These are phyloP conservation scores for Physaria fendleri DNA, from an alignment of 345 rosid genomes.

Conservation along the genomic window DNA sequence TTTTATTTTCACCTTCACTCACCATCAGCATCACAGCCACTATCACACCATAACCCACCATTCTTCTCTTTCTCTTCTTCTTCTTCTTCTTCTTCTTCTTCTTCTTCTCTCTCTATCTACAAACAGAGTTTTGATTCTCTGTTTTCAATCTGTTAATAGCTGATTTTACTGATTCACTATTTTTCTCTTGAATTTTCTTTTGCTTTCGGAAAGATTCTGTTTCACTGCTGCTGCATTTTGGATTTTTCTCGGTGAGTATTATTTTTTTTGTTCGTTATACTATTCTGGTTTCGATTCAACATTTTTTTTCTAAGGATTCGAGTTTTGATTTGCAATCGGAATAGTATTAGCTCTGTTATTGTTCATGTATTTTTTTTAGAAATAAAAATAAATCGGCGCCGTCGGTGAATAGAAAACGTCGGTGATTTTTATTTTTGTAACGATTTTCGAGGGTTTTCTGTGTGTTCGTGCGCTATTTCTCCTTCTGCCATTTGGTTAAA, in stretches of 20 bases:
- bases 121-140: slow-evolving; percentile 16
- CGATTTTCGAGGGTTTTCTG: background rate
- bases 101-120: background rate
- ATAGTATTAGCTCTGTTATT: background rate
- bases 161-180: background rate
- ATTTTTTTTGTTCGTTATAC: background rate
- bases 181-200: background rate
- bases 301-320: background rate
- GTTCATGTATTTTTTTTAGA: background rate
- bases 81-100: background rate
- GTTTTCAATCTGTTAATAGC: background rate
- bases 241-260: slow-evolving; percentile 18
- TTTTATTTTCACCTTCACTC: slow-evolving; percentile 13
- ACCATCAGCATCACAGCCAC: slow-evolving; percentile 22
- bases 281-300: background rate
- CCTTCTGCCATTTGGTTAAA: slow-evolving; percentile 6
- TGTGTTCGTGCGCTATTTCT: background rate
- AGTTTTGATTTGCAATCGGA: background rate
- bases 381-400: background rate
- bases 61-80: background rate
- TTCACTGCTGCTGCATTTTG: slow-evolving; percentile 20
- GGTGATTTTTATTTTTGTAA: slow-evolving; percentile 11
- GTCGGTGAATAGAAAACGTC: slow-evolving; percentile 29
- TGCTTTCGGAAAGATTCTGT: slow-evolving; percentile 7
- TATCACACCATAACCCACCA: slow-evolving; percentile 25